A percentile compares a stretch with the other conserved stretches of the same genome.
Conservation (phyloP, 148 eudicot species). For the Silene uniflora region DNA sequence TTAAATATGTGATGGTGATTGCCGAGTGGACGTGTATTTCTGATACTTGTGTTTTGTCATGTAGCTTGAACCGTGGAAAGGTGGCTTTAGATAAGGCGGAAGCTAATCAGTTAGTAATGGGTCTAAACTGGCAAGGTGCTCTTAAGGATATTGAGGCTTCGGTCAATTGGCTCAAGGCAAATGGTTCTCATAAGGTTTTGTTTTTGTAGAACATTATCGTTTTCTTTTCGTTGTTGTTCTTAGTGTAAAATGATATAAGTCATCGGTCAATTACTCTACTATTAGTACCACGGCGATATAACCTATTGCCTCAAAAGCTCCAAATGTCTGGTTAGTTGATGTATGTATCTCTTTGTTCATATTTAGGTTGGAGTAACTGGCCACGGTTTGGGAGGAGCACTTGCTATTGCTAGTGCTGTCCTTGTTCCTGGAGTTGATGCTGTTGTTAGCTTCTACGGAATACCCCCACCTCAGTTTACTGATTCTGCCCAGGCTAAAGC, state of each 20-base stretch:
- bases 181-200: slow-evolving; percentile 76
- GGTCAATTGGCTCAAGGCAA: slow-evolving; percentile 91
- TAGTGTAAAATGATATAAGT: too few species aligned
- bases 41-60: slow-evolving; percentile 6
- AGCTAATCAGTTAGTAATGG: slow-evolving; percentile 90
- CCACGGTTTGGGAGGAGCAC: slow-evolving; percentile 96
- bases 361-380: slow-evolving; percentile 86
- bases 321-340: too few species aligned
- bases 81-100: slow-evolving; percentile 87
- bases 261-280: too few species aligned
- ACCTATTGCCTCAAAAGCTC: too few species aligned
- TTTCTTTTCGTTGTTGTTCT: not conserved
- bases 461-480: slow-evolving; percentile 70
- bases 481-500: slow-evolving; percentile 70
- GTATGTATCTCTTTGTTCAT: not conserved
- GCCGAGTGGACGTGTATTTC: not conserved
- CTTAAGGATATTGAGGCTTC: slow-evolving; percentile 89
- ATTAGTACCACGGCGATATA: too few species aligned
- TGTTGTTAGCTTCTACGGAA: slow-evolving; percentile 78
- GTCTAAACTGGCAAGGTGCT: slow-evolving; percentile 92
- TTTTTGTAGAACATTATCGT: not conserved
- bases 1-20: not conserved
- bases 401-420: slow-evolving; percentile 83
- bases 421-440: slow-evolving; percentile 79
- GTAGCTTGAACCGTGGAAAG: slow-evolving; percentile 89